Evolutionary conservation across 345 rosid species (phyloP).

Genomic region (Brassica cretica): DNA sequence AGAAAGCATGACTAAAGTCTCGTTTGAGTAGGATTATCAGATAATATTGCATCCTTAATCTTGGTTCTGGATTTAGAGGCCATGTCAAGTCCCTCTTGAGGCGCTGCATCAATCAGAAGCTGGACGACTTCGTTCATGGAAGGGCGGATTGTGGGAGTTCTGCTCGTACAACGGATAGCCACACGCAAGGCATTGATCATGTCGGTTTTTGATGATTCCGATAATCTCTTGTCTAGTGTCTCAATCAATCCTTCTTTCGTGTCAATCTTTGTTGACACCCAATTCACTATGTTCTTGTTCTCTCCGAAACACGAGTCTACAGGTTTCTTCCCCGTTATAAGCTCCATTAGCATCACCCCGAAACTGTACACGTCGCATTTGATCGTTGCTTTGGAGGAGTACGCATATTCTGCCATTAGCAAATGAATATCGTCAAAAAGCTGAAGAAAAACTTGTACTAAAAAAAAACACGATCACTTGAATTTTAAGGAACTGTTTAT

Average conservation of each 20-base stretch:
- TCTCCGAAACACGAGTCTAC: conserved; percentile 77
- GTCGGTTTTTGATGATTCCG: conserved; percentile 64
- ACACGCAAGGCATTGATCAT: conserved; percentile 71
- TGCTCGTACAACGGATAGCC: conserved; percentile 75
- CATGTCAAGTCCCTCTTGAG: conserved; percentile 47
- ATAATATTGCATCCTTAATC: conserved; percentile 48
- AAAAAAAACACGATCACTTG: background rate
- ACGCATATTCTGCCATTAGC: conserved; percentile 72
- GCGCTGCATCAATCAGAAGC: conserved; percentile 66
- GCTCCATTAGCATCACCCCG: conserved; percentile 88
- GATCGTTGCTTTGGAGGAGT: conserved; percentile 77
- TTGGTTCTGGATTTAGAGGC: conserved; percentile 48
- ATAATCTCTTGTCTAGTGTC: conserved; percentile 63
- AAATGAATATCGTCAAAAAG: background rate
- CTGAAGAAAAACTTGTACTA: background rate
- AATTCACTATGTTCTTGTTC: conserved; percentile 74
- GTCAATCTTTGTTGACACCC: conserved; percentile 75
- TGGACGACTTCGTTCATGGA: conserved; percentile 89
- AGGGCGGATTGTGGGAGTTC: conserved; percentile 65
- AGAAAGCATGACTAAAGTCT: conserved; percentile 27
- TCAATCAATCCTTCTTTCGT: conserved; percentile 73
- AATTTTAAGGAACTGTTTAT: background rate
- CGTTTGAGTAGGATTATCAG: conserved; percentile 28
- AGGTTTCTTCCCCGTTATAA: conserved; percentile 81
- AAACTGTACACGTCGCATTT: conserved; percentile 94